These are phyloP conservation scores for Penicillium sp. DNA, from an alignment of 2,329 filamentous ascomycete species.

Conservation along the genomic window DNA sequence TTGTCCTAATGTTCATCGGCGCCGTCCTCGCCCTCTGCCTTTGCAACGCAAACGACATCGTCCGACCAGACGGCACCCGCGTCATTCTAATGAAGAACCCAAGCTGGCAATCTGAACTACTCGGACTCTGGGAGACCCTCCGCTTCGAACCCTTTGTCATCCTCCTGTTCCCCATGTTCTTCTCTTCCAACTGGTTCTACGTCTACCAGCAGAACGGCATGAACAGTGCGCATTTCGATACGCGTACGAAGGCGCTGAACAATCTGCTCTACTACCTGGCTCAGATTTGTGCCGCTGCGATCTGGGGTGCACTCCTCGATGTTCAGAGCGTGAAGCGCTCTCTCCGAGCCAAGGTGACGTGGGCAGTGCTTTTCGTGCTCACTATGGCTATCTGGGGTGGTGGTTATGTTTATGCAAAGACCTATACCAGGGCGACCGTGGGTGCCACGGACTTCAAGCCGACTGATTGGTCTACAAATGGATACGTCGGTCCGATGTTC, in stretches of 20 bases:
- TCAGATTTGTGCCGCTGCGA: slow-evolving; percentile 71
- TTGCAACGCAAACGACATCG: slow-evolving; percentile 67
- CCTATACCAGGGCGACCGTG: slow-evolving; percentile 50
- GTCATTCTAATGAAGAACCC: slow-evolving; percentile 87
- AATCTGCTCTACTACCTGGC: slow-evolving; percentile 71
- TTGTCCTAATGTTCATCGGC: slow-evolving; percentile 72
- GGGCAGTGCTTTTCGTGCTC: slow-evolving; percentile 62
- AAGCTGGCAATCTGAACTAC: slow-evolving; percentile 73
- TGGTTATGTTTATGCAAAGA: slow-evolving; percentile 71
- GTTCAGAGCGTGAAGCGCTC: slow-evolving; percentile 57
- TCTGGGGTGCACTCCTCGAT: slow-evolving; percentile 72
- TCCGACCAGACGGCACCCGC: slow-evolving; percentile 72
- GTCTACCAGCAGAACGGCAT: slow-evolving; percentile 73
- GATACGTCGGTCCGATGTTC: slow-evolving; percentile 76
- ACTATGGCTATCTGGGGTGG: slow-evolving; percentile 80
- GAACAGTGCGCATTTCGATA: slow-evolving; percentile 69
- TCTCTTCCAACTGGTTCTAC: slow-evolving; percentile 75
- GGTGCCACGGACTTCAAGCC: not conserved
- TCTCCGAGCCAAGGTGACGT: slow-evolving; percentile 63
- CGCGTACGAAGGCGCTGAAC: slow-evolving; percentile 71
- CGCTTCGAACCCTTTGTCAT: slow-evolving; percentile 68
- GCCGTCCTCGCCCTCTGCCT: slow-evolving; percentile 67
- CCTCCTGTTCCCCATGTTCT: slow-evolving; percentile 76
- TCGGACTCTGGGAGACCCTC: slow-evolving; percentile 71
- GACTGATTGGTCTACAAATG: slow-evolving; percentile 64